Evolutionary conservation across 2,329 filamentous ascomycete species (phyloP).

Genomic region (Fusarium veterinarium): DNA sequence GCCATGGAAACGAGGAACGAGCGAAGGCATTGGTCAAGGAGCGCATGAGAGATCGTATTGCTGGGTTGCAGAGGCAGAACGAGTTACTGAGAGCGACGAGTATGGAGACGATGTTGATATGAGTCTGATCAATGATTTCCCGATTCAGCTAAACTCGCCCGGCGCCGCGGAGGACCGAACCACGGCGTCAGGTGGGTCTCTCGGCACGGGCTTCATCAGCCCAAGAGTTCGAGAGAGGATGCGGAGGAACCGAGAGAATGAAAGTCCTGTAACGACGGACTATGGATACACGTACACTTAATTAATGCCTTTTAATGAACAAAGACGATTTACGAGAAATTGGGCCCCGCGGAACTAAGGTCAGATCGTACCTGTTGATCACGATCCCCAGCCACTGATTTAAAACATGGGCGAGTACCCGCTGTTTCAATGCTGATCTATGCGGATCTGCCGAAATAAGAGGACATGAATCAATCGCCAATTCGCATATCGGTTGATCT

Average conservation of each 20-base stretch:
- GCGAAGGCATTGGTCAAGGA: conserved; percentile 49
- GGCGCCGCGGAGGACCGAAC: conserved; percentile 17
- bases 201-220: conserved; percentile 12
- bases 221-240: conserved; percentile 1
- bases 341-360: background rate
- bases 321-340: background rate
- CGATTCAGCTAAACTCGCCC: conserved; percentile 17
- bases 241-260: conserved; percentile 9
- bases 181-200: conserved; percentile 18
- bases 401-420: background rate
- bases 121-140: conserved; percentile 11
- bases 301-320: background rate
- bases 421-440: background rate
- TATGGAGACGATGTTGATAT: conserved; percentile 14
- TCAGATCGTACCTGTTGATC: conserved; percentile 38
- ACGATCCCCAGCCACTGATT: conserved; percentile 21
- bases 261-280: conserved; percentile 18
- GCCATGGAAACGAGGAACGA: conserved; percentile 60
- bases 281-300: conserved; percentile 13
- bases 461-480: background rate
- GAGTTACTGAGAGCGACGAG: conserved; percentile 17
- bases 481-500: background rate
- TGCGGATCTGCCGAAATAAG: conserved; percentile 15
- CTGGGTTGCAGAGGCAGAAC: conserved; percentile 57
- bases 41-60: conserved; percentile 65